Evolutionary conservation across 495 filamentous ascomycete species (phyloP).

Genomic region (Letharia columbiana): DNA sequence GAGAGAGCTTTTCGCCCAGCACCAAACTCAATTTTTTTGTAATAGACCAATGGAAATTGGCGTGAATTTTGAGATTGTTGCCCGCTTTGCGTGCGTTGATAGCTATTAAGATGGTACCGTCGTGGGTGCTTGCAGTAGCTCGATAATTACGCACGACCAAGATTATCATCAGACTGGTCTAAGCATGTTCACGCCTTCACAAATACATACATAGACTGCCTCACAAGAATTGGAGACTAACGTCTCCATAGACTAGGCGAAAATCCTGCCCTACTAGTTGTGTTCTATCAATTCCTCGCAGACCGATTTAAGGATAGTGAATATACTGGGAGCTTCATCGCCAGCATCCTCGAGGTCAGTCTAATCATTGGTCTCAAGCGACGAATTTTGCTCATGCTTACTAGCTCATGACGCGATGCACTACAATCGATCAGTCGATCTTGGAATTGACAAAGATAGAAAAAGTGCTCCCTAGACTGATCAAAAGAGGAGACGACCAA

Average conservation of each 20-base stretch:
- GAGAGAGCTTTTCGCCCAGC: background rate
- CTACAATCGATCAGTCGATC: conserved; percentile 52
- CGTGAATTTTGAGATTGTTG: background rate
- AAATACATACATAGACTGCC: background rate
- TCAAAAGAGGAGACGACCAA: conserved; percentile 57
- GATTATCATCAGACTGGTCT: background rate
- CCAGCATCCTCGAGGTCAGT: conserved; percentile 53
- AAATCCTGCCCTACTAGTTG: conserved; percentile 46
- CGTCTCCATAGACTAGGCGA: conserved; percentile 45
- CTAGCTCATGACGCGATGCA: conserved; percentile 54
- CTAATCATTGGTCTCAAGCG: conserved; percentile 2
- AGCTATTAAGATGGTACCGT: background rate
- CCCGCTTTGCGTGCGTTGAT: background rate
- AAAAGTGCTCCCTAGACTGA: conserved; percentile 51
- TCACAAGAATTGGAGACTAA: conserved; percentile 21
- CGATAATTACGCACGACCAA: background rate
- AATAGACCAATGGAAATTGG: background rate
- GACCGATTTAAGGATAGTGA: conserved; percentile 60
- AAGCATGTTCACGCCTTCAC: background rate
- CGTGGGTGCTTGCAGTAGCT: background rate
- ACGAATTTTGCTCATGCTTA: conserved; percentile 19
- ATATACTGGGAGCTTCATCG: conserved; percentile 51
- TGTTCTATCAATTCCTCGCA: conserved; percentile 55
- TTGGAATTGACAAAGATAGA: conserved; percentile 60
- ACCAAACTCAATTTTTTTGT: background rate